Base-by-base conservation (phyloP, 176 grass and related monocot genomes). In the Eragrostis nindensis region DNA sequence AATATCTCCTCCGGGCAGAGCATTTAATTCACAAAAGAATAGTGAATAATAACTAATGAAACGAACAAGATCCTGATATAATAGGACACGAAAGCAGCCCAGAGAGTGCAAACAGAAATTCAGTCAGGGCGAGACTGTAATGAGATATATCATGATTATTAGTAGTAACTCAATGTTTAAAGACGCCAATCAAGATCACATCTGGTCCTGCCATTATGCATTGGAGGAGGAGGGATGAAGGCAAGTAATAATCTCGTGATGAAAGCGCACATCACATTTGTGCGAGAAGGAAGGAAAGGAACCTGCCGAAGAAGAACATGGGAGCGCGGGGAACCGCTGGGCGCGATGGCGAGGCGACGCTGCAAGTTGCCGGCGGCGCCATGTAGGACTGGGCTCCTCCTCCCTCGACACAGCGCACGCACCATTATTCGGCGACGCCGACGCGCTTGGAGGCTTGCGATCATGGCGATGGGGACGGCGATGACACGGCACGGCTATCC, bases 401-500 rank as follows among this genome's bases (percentile, higher is more conserved):
- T n/a, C n/a, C 36, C 3, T 12, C 24, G 57, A 61, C 55, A 22
- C 53, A 56, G 21, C 53, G 53, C 53, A 8, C 19, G 50, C 16
- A 19, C 17, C 17, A 57, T 57, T 57, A 24, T 57, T 57, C 8
- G 55, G 55, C 55, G 57, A 61, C 24, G 11, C 11, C 57, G 57
- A 61, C 57, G 22, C 57, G 32, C 57, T 62, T 84, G 86, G 84
- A 80, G 18, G 5, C 10, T 68, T 67, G 49, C 13, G 42, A 73
- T 78, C 11, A 59, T 72, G 54, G 71, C 44, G 67, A 82, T 46
- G 74, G 66, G 24, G 68, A 48, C 39, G 55, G 36, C 38, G 46
- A 59, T 59, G 86, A 78, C 74, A 26, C 60, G 49, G 80, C 75
- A 40, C 71, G 57, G n/a, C 61, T 79, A 83, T 83, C 86, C 86